Base-by-base conservation (phyloP, 805 yeast genomes). In the Candida alai region DNA sequence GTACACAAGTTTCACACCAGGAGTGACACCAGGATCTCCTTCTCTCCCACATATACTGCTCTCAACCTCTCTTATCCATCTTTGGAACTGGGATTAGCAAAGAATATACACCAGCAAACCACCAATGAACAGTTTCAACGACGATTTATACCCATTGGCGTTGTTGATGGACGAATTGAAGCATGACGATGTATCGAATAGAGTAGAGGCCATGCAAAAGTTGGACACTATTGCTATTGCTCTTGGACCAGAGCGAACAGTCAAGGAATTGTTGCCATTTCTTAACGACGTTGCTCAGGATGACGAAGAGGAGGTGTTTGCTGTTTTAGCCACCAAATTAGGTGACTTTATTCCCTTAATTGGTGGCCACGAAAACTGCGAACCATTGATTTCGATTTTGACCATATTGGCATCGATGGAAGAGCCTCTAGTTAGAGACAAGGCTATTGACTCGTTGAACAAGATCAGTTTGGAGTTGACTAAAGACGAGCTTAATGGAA, bases 221-320 rank as follows among this genome's bases (percentile, higher is more conserved):
- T 70, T 94, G 45, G 94, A 89, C 47, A 90, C 97, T 21, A 90
- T 93, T 52, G 95, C 97, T 21, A 69, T 87, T 34, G 98, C 97
- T 2, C 66, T 93, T 38, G 98, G 98, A 6, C 89, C 93, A 5
- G 95, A 87, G 56, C 76, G 97, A 52, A 84, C 97, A 8, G 73
- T 96, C 40, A 73, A 74, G 30, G 98, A 93, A 57, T 72, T 93
- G 53, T 69, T 93, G 35, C 97, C 97, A 23, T 93, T 90, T 52
- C 71, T 93, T 42, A 86, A 81, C 46, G 89, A 83, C 41, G 93
- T 83, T 17, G 87, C 89, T 7, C 93, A 85, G 45, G 99, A 93
- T 50, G 99, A 94, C 57, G 99, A 93, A 62, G 99, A 93, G 60
- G 99, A 93, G 62, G 96, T 93, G 5, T 82, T 90, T 60, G 86